Evolutionary conservation across 2,329 filamentous ascomycete genomes (phyloP).

Genomic region (Bipolaris sorokiniana): DNA sequence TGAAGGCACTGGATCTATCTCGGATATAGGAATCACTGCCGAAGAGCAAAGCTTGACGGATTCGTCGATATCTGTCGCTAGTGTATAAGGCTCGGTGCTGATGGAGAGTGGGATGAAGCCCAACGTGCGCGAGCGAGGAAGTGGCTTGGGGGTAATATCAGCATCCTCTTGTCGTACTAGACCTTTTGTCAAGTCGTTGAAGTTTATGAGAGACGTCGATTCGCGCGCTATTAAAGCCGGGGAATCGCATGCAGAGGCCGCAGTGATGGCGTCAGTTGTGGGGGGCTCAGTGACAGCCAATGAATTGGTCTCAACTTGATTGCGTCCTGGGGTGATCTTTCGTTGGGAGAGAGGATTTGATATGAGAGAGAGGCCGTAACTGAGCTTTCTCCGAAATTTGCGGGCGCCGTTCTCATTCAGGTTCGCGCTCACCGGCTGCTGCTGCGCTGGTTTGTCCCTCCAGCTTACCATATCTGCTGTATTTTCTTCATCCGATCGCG

Average conservation of each 20-base stretch:
- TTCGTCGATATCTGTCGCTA: conserved; percentile 9
- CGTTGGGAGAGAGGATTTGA: conserved; percentile 42
- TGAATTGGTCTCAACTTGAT: conserved; percentile 15
- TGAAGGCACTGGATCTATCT: conserved; percentile 18
- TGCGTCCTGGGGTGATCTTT: conserved; percentile 28
- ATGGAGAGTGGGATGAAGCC: conserved; percentile 42
- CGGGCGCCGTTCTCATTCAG: conserved; percentile 19
- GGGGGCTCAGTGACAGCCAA: conserved; percentile 17
- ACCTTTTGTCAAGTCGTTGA: not conserved
- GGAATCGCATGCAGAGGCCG: conserved; percentile 7
- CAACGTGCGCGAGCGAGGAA: conserved; percentile 40
- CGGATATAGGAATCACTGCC: conserved; percentile 11
- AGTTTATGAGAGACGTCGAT: conserved; percentile 4
- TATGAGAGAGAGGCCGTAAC: conserved; percentile 42
- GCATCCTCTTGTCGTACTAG: conserved; percentile 1
- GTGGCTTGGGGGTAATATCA: conserved; percentile 26
- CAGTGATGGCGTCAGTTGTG: conserved; percentile 14
- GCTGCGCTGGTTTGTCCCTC: conserved; percentile 28
- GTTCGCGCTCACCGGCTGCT: conserved; percentile 18
- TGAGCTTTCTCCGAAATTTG: conserved; percentile 44
- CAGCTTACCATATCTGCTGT: conserved; percentile 36
- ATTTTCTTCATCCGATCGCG: conserved; percentile 16
- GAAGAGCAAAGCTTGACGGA: conserved; percentile 10
- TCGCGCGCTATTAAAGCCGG: conserved; percentile 17
- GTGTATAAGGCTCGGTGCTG: conserved; percentile 17